Evolutionary conservation across 805 yeast genomes (phyloP).

Genomic region (Pichia cabralensis): DNA sequence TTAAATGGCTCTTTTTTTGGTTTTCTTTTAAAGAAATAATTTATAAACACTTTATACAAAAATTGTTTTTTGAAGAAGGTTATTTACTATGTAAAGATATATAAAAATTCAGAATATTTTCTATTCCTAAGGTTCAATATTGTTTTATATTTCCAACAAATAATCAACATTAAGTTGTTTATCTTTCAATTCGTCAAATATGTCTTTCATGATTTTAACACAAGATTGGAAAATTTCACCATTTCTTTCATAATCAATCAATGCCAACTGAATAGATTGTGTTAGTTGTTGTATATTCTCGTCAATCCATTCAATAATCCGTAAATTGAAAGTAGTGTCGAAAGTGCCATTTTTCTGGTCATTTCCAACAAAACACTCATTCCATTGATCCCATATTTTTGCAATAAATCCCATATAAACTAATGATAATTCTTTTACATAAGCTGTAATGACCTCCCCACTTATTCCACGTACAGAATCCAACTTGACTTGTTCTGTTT

Average conservation of each 20-base stretch:
- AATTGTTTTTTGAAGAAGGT: no score
- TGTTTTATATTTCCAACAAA: slow-evolving; percentile 29
- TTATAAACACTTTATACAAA: no score
- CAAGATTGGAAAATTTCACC: slow-evolving; percentile 47
- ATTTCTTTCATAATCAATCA: slow-evolving; percentile 49
- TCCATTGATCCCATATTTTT: slow-evolving; percentile 7
- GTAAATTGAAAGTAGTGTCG: slow-evolving; percentile 9
- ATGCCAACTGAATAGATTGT: slow-evolving; percentile 51
- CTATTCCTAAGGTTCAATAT: no score
- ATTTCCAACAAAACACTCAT: neutral
- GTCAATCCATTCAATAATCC: slow-evolving; percentile 68
- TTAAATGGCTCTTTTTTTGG: no score
- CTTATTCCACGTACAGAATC: neutral
- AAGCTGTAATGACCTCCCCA: slow-evolving; percentile 5
- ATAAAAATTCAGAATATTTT: no score
- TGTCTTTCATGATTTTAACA: slow-evolving; percentile 42
- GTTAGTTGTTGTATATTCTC: slow-evolving; percentile 53
- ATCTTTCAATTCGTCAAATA: slow-evolving; percentile 49
- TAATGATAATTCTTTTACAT: slow-evolving; percentile 7
- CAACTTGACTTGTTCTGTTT: neutral
- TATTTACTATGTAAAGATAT: no score
- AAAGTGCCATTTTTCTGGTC: neutral
- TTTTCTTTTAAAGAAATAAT: no score
- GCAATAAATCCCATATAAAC: slow-evolving; percentile 8
- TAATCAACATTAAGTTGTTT: slow-evolving; percentile 71